These are phyloP conservation scores for Microdochium nivale DNA, from an alignment of 2,329 filamentous ascomycete genomes.

Conservation along the genomic window DNA sequence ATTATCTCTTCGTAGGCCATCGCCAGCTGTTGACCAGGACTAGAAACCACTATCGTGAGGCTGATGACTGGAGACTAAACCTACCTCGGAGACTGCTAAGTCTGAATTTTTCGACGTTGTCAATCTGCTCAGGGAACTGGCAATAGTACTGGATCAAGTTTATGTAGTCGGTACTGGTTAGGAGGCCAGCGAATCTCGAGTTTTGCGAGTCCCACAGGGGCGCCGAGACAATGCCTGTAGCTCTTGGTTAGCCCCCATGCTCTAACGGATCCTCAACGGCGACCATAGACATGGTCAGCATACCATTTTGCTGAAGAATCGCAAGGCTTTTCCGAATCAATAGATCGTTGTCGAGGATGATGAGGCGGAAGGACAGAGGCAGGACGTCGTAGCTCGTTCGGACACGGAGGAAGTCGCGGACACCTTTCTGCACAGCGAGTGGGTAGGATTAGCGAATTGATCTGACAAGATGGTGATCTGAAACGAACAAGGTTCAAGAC, in stretches of 20 bases:
- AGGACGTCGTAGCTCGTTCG: slow-evolving; percentile 97
- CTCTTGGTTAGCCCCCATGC: background rate
- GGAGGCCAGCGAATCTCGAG: slow-evolving; percentile 84
- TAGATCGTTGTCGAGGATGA: slow-evolving; percentile 89
- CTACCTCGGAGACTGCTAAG: slow-evolving; percentile 84
- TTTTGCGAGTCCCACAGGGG: slow-evolving; percentile 93
- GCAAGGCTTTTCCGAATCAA: slow-evolving; percentile 95
- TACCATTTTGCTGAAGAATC: slow-evolving; percentile 92
- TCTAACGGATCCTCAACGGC: slow-evolving; percentile 2
- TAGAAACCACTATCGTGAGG: no score
- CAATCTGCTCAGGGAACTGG: slow-evolving; percentile 85
- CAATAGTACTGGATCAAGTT: slow-evolving; percentile 99
- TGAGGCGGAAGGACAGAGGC: slow-evolving; percentile 89
- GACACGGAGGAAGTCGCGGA: slow-evolving; percentile 92
- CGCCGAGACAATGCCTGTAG: slow-evolving; percentile 85
- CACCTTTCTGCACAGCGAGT: slow-evolving; percentile 57
- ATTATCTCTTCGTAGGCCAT: background rate
- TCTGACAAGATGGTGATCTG: background rate
- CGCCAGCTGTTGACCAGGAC: no score
- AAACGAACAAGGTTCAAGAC: no score
- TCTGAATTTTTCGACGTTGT: slow-evolving; percentile 87
- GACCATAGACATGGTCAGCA: background rate
- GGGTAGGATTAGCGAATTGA: slow-evolving; percentile 1
- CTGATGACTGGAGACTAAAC: slow-evolving; percentile 12
- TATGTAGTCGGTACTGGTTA: slow-evolving; percentile 96